Conservation (phyloP, 441 rosid species). For the Jatropha multifida region DNA sequence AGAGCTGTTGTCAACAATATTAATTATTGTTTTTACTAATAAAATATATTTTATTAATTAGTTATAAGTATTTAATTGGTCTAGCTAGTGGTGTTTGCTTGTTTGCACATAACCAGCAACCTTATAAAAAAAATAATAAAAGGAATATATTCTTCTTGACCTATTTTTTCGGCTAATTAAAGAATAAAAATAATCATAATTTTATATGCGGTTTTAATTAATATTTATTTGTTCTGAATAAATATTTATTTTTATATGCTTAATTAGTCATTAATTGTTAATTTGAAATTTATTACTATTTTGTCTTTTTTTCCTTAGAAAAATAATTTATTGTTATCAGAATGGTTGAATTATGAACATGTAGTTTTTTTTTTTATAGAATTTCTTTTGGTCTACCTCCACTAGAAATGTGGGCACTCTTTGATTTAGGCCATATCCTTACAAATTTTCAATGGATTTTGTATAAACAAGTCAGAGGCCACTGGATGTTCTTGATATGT, state of each 20-base stretch:
- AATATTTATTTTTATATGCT: too few relatives aligned
- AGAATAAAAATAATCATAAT: background rate
- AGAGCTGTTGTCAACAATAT: background rate
- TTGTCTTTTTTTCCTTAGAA: too few relatives aligned
- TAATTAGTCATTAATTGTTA: background rate
- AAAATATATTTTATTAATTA: too few relatives aligned
- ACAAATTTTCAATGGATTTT: background rate
- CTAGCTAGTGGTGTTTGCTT: slow-evolving; percentile 17
- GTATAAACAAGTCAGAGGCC: too few relatives aligned
- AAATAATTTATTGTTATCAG: too few relatives aligned
- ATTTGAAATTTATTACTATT: background rate
- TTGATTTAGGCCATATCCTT: background rate
- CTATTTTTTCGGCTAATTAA: background rate
- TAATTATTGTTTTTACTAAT: too few relatives aligned
- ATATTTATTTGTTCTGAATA: too few relatives aligned
- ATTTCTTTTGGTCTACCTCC: background rate
- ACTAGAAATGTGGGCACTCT: background rate
- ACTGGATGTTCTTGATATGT: too few relatives aligned
- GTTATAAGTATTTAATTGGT: background rate
- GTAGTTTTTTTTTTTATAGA: too few relatives aligned
- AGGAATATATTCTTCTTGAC: slow-evolving; percentile 12
- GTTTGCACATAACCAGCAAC: slow-evolving; percentile 14
- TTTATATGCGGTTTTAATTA: background rate
- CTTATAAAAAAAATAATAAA: background rate
- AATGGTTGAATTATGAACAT: too few relatives aligned